phyloP scores from a whole-genome alignment of 2,329 filamentous ascomycete genomes.

The Ophiocordyceps robertsii region DNA sequence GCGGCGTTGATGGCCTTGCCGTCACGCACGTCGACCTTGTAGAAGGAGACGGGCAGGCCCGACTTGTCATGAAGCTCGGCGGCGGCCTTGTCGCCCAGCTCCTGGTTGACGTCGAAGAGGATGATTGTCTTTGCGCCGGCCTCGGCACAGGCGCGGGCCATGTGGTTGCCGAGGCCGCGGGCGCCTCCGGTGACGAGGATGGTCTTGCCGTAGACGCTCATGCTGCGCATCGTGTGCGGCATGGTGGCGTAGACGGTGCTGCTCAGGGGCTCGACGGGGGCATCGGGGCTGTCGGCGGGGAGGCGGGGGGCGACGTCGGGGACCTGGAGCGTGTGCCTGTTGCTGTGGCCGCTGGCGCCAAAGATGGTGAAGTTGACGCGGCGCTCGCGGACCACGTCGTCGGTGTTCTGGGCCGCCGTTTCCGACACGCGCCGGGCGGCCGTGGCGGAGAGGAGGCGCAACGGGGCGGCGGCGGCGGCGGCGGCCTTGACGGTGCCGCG shows the following conservation, averaged over 20 bases:
- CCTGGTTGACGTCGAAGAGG: slow-evolving; percentile 66
- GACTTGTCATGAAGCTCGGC: slow-evolving; percentile 58
- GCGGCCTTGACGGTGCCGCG: slow-evolving; percentile 8
- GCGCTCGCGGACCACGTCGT: slow-evolving; percentile 25
- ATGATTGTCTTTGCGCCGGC: slow-evolving; percentile 60
- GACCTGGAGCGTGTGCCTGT: too few species aligned
- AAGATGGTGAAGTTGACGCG: slow-evolving; percentile 42
- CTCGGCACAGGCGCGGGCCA: slow-evolving; percentile 66
- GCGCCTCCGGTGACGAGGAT: slow-evolving; percentile 64
- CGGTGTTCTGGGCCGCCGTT: slow-evolving; percentile 35
- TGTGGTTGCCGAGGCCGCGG: slow-evolving; percentile 65
- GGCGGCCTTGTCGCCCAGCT: slow-evolving; percentile 57
- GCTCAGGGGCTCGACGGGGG: slow-evolving; percentile 36
- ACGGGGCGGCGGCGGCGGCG: slow-evolving; percentile 6
- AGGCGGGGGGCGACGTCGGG: too few species aligned
- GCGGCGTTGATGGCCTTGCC: slow-evolving; percentile 55
- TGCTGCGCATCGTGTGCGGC: slow-evolving; percentile 53
- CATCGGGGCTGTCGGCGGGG: too few species aligned
- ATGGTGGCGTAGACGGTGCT: slow-evolving; percentile 40
- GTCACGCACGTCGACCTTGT: slow-evolving; percentile 67
- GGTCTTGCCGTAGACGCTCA: slow-evolving; percentile 56
- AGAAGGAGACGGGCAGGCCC: slow-evolving; percentile 62
- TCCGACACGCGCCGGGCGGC: slow-evolving; percentile 18
- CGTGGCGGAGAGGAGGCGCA: slow-evolving; percentile 20
- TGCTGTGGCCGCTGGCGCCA: too few species aligned